phyloP scores from a whole-genome alignment of 164 flowering plant species.

The Aristolochia californica region DNA sequence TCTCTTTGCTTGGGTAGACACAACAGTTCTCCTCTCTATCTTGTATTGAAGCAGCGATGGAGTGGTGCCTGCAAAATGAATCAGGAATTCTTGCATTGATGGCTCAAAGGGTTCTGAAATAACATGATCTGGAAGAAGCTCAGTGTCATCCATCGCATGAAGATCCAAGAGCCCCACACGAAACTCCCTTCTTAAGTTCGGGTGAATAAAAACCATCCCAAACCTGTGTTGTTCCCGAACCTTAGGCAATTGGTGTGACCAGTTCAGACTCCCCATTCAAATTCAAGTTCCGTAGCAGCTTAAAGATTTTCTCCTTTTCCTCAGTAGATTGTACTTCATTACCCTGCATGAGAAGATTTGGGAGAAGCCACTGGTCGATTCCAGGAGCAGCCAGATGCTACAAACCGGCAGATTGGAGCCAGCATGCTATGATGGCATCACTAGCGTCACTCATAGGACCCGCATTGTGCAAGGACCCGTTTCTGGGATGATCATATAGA shows the following conservation, averaged over 20 bases:
- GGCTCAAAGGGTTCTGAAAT: too few relatives aligned
- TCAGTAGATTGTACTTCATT: conserved; percentile 95
- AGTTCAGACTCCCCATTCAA: conserved; percentile 82
- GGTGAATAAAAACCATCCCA: conserved; percentile 68
- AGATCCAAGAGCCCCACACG: conserved; percentile 98
- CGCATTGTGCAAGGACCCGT: conserved; percentile 40
- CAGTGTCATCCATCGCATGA: conserved; percentile 98
- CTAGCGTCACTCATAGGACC: conserved; percentile 66
- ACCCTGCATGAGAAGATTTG: conserved; percentile 92
- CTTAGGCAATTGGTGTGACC: conserved; percentile 59
- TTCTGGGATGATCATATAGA: conserved; percentile 64
- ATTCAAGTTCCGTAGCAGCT: conserved; percentile 82
- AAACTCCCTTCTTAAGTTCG: conserved; percentile 87
- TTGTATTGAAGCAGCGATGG: too few relatives aligned
- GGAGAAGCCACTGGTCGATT: conserved; percentile 67
- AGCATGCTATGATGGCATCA: conserved; percentile 95
- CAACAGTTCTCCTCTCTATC: too few relatives aligned
- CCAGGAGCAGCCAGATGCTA: conserved; percentile 95
- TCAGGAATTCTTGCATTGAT: too few relatives aligned
- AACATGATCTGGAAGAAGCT: conserved; percentile 90
- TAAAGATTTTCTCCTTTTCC: conserved; percentile 91
- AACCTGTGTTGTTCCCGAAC: conserved; percentile 36
- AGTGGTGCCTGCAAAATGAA: too few relatives aligned
- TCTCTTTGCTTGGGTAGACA: too few relatives aligned
- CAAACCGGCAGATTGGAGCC: conserved; percentile 97